A percentile compares a stretch with the other conserved stretches of the same genome.
Evolutionary conservation across 1,284 basidiomycete genomes (phyloP).

Genomic region (Irpex sp.): DNA sequence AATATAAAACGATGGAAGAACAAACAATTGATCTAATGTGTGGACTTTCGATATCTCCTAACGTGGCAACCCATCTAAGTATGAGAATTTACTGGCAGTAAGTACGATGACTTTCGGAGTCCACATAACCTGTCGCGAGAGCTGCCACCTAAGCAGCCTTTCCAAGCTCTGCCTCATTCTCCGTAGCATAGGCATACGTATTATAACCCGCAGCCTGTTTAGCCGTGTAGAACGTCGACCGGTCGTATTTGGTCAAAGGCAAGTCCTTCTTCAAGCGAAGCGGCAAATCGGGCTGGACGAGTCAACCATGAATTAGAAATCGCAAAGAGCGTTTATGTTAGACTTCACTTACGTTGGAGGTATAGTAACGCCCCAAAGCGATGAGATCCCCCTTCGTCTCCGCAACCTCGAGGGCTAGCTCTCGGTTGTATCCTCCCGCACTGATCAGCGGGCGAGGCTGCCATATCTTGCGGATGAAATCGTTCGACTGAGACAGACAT

Average conservation of each 20-base stretch:
- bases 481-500: constrained; percentile 20
- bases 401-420: constrained; percentile 19
- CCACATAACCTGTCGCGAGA: no score
- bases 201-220: neutral
- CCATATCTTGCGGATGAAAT: constrained; percentile 27
- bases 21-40: no score
- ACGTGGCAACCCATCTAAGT: no score
- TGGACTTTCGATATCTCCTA: no score
- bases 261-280: neutral
- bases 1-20: no score
- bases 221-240: neutral
- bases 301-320: neutral
- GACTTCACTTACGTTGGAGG: constrained; percentile 31
- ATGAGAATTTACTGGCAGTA: no score
- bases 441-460: constrained; percentile 22
- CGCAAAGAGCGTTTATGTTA: neutral
- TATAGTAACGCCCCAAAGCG: constrained; percentile 42
- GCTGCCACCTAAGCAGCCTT: neutral
- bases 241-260: neutral
- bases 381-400: constrained; percentile 31
- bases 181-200: neutral
- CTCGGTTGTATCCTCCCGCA: constrained; percentile 30
- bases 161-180: neutral
- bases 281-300: neutral
- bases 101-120: no score